phyloP scores from a whole-genome alignment of 2,329 filamentous ascomycete species.

The Chrysoporthe austroafricana region DNA sequence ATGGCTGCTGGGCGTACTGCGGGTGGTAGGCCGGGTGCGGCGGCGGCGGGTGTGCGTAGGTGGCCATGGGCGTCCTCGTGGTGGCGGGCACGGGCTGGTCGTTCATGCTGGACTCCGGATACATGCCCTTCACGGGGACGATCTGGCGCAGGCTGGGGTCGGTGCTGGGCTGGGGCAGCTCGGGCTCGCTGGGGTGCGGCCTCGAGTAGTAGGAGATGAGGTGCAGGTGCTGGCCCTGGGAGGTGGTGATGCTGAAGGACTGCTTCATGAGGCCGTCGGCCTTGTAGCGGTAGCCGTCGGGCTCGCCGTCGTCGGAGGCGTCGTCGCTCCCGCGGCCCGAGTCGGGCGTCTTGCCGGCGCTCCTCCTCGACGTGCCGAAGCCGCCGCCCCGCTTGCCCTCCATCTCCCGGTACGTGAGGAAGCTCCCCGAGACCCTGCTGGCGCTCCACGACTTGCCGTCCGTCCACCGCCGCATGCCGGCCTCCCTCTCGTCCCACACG shows the following conservation, averaged over 20 bases:
- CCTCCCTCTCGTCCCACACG: slow-evolving; percentile 99
- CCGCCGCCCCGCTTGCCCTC: slow-evolving; percentile 91
- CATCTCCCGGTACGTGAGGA: slow-evolving; percentile 97
- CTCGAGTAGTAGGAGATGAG: slow-evolving; percentile 96
- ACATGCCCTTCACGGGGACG: slow-evolving; percentile 89
- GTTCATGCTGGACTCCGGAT: slow-evolving; percentile 92
- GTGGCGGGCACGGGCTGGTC: slow-evolving; percentile 81
- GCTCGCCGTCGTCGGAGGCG: slow-evolving; percentile 81
- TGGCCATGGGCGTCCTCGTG: slow-evolving; percentile 71
- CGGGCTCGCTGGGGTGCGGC: slow-evolving; percentile 71
- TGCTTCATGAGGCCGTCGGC: slow-evolving; percentile 98
- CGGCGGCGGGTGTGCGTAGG: slow-evolving; percentile 28
- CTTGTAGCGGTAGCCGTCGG: slow-evolving; percentile 93
- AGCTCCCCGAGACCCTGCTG: slow-evolving; percentile 95
- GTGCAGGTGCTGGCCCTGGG: slow-evolving; percentile 85
- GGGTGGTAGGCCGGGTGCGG: slow-evolving; percentile 40
- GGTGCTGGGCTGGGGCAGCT: slow-evolving; percentile 78
- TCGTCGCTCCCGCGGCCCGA: slow-evolving; percentile 82
- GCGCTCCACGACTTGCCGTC: slow-evolving; percentile 99
- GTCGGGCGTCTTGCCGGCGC: slow-evolving; percentile 78
- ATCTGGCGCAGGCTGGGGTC: slow-evolving; percentile 83
- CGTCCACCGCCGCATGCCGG: slow-evolving; percentile 97
- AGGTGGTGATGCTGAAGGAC: slow-evolving; percentile 98
- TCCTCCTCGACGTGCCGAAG: slow-evolving; percentile 62
- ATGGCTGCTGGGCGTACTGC: slow-evolving; percentile 49